Conservation (phyloP, 352 stramenopile species). For the Globisporangium recalcitrans region DNA sequence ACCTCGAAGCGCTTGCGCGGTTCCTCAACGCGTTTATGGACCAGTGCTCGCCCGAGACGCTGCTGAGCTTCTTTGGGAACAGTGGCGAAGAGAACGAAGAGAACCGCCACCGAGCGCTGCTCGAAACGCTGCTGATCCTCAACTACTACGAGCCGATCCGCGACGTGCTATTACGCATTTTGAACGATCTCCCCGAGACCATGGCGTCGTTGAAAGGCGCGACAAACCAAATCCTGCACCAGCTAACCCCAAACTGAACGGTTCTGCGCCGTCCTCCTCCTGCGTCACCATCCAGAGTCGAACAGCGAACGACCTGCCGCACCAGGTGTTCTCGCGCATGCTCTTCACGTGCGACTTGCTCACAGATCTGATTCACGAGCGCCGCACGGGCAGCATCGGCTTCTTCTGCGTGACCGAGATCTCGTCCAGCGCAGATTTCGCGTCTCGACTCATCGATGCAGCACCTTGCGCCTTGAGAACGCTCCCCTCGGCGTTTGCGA, state of each 20-base stretch:
- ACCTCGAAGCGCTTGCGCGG: constrained; percentile 47
- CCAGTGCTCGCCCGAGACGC: constrained; percentile 49
- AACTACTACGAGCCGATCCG: constrained; percentile 65
- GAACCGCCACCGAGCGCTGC: constrained; percentile 29
- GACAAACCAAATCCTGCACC: constrained; percentile 37
- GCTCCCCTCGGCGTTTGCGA: constrained; percentile 57
- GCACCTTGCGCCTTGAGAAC: constrained; percentile 34
- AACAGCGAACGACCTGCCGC: constrained; percentile 28
- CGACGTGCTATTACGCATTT: constrained; percentile 52
- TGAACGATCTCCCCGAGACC: constrained; percentile 35
- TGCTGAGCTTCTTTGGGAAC: constrained; percentile 45
- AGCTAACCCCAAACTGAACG: constrained; percentile 36
- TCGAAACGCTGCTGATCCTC: constrained; percentile 52
- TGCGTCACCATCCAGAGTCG: constrained; percentile 18
- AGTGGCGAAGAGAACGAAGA: constrained; percentile 7
- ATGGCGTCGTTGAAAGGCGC: constrained; percentile 18
- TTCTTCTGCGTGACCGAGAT: constrained; percentile 42
- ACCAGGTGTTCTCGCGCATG: constrained; percentile 62
- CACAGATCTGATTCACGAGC: constrained; percentile 73
- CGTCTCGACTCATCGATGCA: constrained; percentile 37
- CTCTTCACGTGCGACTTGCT: constrained; percentile 75
- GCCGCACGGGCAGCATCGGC: constrained; percentile 48
- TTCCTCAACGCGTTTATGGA: constrained; percentile 69
- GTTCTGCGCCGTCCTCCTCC: no score
- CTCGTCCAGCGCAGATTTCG: constrained; percentile 25